Evolutionary conservation across 257 asterid genomes (phyloP), one percentile per base, ranked within the genome.

Genomic region (Solanum dulcamara): DNA sequence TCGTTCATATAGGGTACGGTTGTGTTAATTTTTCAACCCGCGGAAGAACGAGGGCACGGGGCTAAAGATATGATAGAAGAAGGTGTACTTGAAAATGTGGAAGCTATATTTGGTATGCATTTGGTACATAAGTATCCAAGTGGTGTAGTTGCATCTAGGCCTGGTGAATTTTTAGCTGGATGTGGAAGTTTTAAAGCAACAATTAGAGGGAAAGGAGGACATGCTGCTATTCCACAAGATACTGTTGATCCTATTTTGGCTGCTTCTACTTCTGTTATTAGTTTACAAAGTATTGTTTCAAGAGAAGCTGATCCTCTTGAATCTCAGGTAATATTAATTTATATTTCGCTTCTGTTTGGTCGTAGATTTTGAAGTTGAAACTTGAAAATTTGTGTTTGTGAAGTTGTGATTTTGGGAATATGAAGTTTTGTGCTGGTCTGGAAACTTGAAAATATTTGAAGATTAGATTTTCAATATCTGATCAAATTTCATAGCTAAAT

Each of bases 301-400:
- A 84, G 94, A 80, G 96, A 92, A 64, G 87, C 89, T 4, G 90
- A 92, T 62, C 96, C 96, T 37, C 82, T 91, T 24, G 96, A 92
- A 80, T 87, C 96, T 2, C 91, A 90, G 89, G 93, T 91, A 89
- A 5, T 30, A 59, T 24, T 59, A 22, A 26, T 8, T 8, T 60
- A 5, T 62, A 62, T 26, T 26, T 62, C 1, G 2, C 20, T 59
- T 59, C 24, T 0, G 64, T 57, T 0, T 51, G 4, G 59, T 51
- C 1, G 3, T 51, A 17, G n/a, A 51, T 51, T 51, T 51, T 51
- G 60, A 51, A 2, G 18, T 42, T 42, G 14, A 53, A 51, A 51
- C 4, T 51, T 18, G 1, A 51, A 17, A 18, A 2, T 51, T 51
- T 51, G 24, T 17, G 10, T 51, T 51, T 51, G 17, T 2, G 14